Percentiles rank a stretch among this genome's conserved stretches.
phyloP scores from a whole-genome alignment of 2,329 filamentous ascomycete genomes.

The Fusarium sp. region DNA sequence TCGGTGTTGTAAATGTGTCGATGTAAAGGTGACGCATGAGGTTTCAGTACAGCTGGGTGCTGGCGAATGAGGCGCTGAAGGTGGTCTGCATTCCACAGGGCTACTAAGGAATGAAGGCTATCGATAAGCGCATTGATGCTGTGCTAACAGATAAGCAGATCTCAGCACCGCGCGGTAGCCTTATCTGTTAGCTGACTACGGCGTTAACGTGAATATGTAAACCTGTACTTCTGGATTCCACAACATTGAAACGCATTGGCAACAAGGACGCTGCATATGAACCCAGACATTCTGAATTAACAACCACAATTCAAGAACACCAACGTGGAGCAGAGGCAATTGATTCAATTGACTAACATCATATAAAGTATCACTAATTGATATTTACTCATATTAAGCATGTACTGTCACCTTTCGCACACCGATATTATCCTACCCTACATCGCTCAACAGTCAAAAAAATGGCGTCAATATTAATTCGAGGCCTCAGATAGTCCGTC shows the following conservation, averaged over 20 bases:
- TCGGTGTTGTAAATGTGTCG: not conserved
- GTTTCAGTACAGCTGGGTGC: not conserved
- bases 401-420: not conserved
- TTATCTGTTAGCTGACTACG: not conserved
- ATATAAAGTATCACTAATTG: not conserved
- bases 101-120: not conserved
- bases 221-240: not conserved
- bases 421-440: not conserved
- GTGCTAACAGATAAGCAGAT: not conserved
- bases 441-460: not conserved
- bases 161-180: accelerated
- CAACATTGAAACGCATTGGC: not conserved
- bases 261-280: not conserved
- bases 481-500: not conserved
- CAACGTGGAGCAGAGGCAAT: not conserved
- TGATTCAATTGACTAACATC: not conserved
- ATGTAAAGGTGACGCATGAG: conserved; percentile 21
- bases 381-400: not conserved
- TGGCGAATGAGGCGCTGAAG: not conserved
- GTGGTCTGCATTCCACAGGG: not conserved
- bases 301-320: not conserved
- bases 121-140: not conserved
- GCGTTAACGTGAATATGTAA: accelerated
- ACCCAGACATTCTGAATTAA: accelerated
- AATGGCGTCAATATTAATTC: not conserved